Evolutionary conservation across 2,329 filamentous ascomycete genomes (phyloP).

Genomic region (Fusarium dlaminii): DNA sequence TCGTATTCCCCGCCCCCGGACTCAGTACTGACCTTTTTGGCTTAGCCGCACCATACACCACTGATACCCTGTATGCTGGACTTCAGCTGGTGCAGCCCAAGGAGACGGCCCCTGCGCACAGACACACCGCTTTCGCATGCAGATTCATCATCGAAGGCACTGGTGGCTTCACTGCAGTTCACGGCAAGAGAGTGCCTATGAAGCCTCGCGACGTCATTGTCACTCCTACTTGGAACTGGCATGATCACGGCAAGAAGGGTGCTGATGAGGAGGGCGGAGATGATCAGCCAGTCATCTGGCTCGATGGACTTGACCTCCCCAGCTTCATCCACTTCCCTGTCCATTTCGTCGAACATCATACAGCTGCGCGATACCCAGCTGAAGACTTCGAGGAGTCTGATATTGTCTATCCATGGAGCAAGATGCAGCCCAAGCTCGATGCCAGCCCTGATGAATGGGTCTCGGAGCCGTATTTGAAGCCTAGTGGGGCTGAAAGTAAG

Average conservation of each 20-base stretch:
- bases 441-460: not conserved
- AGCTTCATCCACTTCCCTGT: constrained; percentile 60
- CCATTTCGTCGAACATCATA: constrained; percentile 63
- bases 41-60: constrained; percentile 61
- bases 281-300: constrained; percentile 61
- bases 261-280: constrained; percentile 42
- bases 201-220: constrained; percentile 64
- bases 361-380: constrained; percentile 56
- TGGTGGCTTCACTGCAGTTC: constrained; percentile 64
- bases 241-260: constrained; percentile 67
- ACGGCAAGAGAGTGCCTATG: constrained; percentile 62
- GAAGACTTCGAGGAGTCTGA: constrained; percentile 53
- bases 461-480: constrained; percentile 46
- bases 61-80: constrained; percentile 66
- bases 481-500: constrained; percentile 45
- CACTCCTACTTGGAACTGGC: constrained; percentile 67
- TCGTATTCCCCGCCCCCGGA: too few relatives aligned
- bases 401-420: constrained; percentile 59
- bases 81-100: constrained; percentile 65
- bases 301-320: constrained; percentile 65
- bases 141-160: constrained; percentile 66
- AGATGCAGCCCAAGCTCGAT: constrained; percentile 57
- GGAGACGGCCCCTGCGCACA: constrained; percentile 64
- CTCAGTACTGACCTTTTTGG: not conserved
- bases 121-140: constrained; percentile 64